Conservation (phyloP, 148 eudicot species). For the Persicaria tinctoria region DNA sequence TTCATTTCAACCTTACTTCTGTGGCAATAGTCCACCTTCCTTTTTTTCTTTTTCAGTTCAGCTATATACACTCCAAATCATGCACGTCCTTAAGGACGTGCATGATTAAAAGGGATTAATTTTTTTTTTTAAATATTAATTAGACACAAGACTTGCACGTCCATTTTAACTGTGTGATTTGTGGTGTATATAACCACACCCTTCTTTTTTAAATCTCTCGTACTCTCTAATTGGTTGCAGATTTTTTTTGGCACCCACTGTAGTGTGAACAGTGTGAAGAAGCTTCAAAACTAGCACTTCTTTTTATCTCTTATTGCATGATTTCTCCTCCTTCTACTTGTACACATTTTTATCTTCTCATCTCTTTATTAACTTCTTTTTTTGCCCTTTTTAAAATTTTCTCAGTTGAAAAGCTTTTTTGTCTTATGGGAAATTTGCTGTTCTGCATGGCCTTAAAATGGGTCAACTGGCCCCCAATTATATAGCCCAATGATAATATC, state of each 20-base stretch:
- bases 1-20: conserved; percentile 5
- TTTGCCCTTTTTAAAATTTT: background rate
- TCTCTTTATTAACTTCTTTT: background rate
- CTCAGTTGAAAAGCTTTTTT: background rate
- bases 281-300: background rate
- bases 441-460: background rate
- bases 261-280: background rate
- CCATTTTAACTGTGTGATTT: no score
- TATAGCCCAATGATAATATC: background rate
- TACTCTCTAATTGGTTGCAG: background rate
- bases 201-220: background rate
- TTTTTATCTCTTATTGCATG: background rate
- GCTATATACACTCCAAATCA: no score
- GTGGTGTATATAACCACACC: background rate
- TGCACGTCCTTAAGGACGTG: no score
- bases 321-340: background rate
- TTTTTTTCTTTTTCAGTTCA: no score
- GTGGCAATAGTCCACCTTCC: no score
- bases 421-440: background rate
- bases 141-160: no score
- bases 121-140: no score
- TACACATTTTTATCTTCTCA: background rate
- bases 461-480: background rate
- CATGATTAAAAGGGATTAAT: no score
- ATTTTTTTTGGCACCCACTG: background rate